Base-by-base conservation (phyloP, 169 alveolate species). In the Eimeria necatrix region DNA sequence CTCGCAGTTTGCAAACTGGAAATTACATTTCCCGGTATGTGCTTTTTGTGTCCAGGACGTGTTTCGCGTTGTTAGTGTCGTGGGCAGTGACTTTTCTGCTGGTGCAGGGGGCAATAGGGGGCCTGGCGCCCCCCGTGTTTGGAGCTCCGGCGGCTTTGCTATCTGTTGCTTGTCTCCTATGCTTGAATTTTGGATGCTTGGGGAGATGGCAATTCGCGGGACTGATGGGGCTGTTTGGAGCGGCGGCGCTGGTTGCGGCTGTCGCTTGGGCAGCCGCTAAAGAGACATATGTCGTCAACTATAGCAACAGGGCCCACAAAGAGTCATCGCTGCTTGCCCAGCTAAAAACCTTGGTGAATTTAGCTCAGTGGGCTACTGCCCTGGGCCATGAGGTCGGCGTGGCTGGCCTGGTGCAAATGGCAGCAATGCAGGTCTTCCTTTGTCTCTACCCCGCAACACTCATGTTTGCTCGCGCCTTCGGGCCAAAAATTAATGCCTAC, bases 71-170 rank as follows among this genome's bases (percentile, higher is more conserved):
- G 49, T 10, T 83, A 9, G 60, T 59, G 56, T 53, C 91, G 4
- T 83, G 91, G 91, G 91, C 91, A n/a, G 91, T 59, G 59, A 83
- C 76, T 53, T 83, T 83, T 64, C 76, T 56, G 59, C 76, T 53
- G 46, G 7, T 83, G 52, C 91, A 83, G 32, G 73, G 41, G 10
- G 91, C 91, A 56, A 18, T 83, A 6, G 91, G 91, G 12, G 59
- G 76, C 22, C 52, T 83, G 91, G 91, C 91, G 53, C 91, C 91
- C 5, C 91, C 91, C 18, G 78, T 83, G 10, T 83, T 83, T 83
- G 91, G 91, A 7, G 91, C 56, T 4, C 91, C 91, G 2, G 61
- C 91, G 12, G 74, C 51, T 9, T 32, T 83, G 26, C 46, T 83
- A 74, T 52, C 91, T 24, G 52, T 52, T 53, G 78, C 78, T 4